phyloP scores from a whole-genome alignment of 352 stramenopile species.

The Pythium plurisporium region DNA sequence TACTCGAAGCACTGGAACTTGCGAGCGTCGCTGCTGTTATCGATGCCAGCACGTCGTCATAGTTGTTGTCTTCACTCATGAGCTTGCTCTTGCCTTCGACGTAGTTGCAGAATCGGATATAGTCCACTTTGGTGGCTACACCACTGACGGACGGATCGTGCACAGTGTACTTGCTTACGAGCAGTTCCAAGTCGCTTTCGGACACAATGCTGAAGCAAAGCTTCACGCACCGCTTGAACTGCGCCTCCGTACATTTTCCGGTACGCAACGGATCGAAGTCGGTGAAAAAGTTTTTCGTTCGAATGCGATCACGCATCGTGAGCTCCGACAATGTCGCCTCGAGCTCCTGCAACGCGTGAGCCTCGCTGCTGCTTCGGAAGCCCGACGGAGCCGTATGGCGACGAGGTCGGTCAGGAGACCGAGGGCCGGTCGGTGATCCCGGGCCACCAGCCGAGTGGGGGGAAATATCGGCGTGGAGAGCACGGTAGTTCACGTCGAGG shows the following conservation, averaged over 20 bases:
- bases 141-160: slow-evolving; percentile 18
- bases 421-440: slow-evolving; percentile 20
- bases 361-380: not conserved
- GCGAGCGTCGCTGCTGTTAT: slow-evolving; percentile 30
- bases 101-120: slow-evolving; percentile 68
- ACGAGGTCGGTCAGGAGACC: slow-evolving; percentile 52
- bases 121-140: slow-evolving; percentile 64
- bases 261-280: slow-evolving; percentile 77
- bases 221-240: slow-evolving; percentile 80
- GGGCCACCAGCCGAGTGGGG: slow-evolving; percentile 28
- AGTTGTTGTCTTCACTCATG: slow-evolving; percentile 34
- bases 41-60: slow-evolving; percentile 44
- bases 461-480: slow-evolving; percentile 67
- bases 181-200: slow-evolving; percentile 51
- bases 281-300: slow-evolving; percentile 81
- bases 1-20: slow-evolving; percentile 1
- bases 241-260: slow-evolving; percentile 66
- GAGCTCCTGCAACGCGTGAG: slow-evolving; percentile 40
- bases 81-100: slow-evolving; percentile 46
- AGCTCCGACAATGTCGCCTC: slow-evolving; percentile 58
- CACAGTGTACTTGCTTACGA: slow-evolving; percentile 57
- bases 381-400: slow-evolving; percentile 30
- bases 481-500: slow-evolving; percentile 74
- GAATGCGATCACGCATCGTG: slow-evolving; percentile 66
- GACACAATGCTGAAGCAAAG: slow-evolving; percentile 63